phyloP scores from a whole-genome alignment of 2,329 filamentous ascomycete genomes.

The Alternaria hordeiaustralica region DNA sequence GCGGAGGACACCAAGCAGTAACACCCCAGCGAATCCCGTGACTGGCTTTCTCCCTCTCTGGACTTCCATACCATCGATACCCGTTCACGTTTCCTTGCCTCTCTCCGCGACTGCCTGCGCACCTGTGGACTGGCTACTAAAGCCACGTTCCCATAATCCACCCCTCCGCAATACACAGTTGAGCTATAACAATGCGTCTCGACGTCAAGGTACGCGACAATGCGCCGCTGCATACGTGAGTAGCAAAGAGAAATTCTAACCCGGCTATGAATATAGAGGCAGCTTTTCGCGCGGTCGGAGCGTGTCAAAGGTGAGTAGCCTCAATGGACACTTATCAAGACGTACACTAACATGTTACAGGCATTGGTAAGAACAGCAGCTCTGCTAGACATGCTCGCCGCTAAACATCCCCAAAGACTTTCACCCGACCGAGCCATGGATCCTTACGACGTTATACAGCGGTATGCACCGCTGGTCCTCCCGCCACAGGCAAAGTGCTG shows the following conservation, averaged over 20 bases:
- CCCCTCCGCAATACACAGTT: conserved; percentile 38
- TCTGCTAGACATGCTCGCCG: neutral
- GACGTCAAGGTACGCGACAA: conserved; percentile 52
- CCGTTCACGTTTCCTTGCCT: neutral
- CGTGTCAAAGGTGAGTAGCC: conserved; percentile 72
- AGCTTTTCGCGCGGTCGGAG: conserved; percentile 88
- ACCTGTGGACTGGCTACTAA: conserved; percentile 44
- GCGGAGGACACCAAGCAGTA: conserved; percentile 15
- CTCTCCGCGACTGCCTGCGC: conserved; percentile 19
- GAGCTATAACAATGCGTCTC: conserved; percentile 50
- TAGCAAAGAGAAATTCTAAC: conserved; percentile 43
- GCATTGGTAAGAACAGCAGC: conserved; percentile 41
- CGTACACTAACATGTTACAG: conserved; percentile 36
- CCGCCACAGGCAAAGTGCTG: conserved; percentile 24
- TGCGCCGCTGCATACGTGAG: neutral
- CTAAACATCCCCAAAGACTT: conserved; percentile 75
- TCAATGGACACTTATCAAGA: neutral
- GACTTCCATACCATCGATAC: neutral
- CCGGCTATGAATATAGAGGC: conserved; percentile 64
- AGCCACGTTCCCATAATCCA: conserved; percentile 47
- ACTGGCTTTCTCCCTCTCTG: neutral
- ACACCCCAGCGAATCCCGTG: neutral
- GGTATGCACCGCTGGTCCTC: conserved; percentile 59
- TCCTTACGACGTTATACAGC: conserved; percentile 93
- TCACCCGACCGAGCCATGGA: conserved; percentile 94